phyloP scores from a whole-genome alignment of 148 eudicot species.

The Dianthus caryophyllus region DNA sequence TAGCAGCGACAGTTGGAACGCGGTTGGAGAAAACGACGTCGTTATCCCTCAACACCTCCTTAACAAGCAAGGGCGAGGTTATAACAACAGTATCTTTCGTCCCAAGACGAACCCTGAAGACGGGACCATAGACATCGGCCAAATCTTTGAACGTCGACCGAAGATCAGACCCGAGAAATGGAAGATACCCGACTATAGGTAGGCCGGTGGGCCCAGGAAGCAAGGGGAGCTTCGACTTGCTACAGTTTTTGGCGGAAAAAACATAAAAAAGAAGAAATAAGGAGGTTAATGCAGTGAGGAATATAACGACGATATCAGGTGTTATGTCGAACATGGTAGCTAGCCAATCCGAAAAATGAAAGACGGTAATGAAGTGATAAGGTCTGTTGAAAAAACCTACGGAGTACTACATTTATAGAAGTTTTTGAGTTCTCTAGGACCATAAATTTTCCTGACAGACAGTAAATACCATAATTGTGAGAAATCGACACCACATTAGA shows the following conservation, averaged over 20 bases:
- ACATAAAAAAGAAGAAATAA: conserved; percentile 1
- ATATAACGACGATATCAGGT: background rate
- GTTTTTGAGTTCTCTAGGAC: background rate
- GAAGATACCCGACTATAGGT: conserved; percentile 39
- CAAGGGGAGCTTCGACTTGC: background rate
- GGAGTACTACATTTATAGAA: background rate
- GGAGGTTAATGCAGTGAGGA: background rate
- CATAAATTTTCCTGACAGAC: background rate
- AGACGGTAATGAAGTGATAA: background rate
- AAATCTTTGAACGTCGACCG: conserved; percentile 25
- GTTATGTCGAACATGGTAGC: conserved; percentile 1
- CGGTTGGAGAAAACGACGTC: conserved; percentile 39
- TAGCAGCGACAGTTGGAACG: conserved; percentile 27
- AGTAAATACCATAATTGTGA: no score
- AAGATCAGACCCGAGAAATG: conserved; percentile 28
- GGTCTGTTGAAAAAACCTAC: background rate
- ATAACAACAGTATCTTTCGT: conserved; percentile 31
- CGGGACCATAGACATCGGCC: conserved; percentile 34
- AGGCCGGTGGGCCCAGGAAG: conserved; percentile 48
- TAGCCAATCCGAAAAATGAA: background rate
- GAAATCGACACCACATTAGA: no score
- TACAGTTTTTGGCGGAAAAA: background rate
- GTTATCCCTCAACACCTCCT: conserved; percentile 38
- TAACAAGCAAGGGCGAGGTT: conserved; percentile 35
- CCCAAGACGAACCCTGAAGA: conserved; percentile 35